Conservation (phyloP, 306 rosid species). For the Mucuna pruriens region DNA sequence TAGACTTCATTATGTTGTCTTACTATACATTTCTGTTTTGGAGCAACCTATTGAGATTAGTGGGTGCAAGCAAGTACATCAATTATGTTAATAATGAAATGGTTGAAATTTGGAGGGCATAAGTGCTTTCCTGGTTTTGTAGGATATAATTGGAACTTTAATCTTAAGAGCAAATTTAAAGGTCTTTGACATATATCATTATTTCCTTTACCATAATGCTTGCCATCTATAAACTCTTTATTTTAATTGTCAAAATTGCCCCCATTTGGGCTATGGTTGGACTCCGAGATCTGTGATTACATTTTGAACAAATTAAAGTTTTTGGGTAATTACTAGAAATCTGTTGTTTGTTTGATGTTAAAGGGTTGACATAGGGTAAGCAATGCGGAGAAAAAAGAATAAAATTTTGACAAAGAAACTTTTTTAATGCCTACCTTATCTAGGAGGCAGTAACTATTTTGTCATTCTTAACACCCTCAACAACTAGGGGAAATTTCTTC, state of each 20-base stretch:
- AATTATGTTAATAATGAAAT: slow-evolving; percentile 12
- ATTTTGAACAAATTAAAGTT: background rate
- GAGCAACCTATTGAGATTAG: background rate
- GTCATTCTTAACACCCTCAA: background rate
- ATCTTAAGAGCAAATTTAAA: background rate
- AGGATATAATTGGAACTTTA: background rate
- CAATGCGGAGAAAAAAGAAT: background rate
- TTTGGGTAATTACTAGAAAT: background rate
- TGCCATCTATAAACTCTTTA: background rate
- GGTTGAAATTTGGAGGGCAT: slow-evolving; percentile 8
- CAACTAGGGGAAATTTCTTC: background rate
- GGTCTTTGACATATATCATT: background rate
- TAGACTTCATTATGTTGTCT: slow-evolving; percentile 23
- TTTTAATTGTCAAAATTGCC: background rate
- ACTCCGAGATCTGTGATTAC: background rate
- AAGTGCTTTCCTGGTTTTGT: background rate
- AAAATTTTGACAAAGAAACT: background rate
- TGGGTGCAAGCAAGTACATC: background rate
- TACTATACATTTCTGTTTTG: background rate
- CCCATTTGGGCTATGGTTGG: background rate
- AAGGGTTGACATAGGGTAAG: background rate
- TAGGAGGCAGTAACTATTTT: background rate
- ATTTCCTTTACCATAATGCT: background rate
- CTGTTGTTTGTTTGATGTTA: slow-evolving; percentile 13
- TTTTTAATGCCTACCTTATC: background rate